phyloP scores from a whole-genome alignment of 805 yeast species.

The Hemisphaericaspora nanyangensis region DNA sequence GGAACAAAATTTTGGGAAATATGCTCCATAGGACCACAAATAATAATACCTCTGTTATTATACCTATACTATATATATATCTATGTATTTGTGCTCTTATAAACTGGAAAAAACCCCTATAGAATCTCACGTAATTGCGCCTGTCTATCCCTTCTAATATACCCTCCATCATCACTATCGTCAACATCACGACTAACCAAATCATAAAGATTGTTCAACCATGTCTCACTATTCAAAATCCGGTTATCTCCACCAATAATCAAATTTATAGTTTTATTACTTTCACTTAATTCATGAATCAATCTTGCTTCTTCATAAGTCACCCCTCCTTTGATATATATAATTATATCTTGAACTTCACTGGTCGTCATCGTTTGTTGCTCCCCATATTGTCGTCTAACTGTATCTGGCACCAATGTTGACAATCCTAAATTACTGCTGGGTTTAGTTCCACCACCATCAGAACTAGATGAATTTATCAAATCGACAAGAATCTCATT shows the following conservation, averaged over 20 bases:
- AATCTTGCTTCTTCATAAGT: slow-evolving; percentile 91
- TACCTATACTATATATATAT: neutral
- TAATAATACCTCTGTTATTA: neutral
- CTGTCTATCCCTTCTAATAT: slow-evolving; percentile 15
- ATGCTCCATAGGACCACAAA: slow-evolving; percentile 30
- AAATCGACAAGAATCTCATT: slow-evolving; percentile 34
- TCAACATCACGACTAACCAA: slow-evolving; percentile 12
- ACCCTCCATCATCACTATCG: neutral
- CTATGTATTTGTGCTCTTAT: slow-evolving; percentile 1
- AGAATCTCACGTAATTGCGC: slow-evolving; percentile 37
- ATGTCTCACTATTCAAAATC: slow-evolving; percentile 30
- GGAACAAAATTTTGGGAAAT: slow-evolving; percentile 70
- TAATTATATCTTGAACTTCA: slow-evolving; percentile 60
- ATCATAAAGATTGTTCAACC: slow-evolving; percentile 33
- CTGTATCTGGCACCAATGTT: slow-evolving; percentile 39
- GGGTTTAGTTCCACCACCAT: slow-evolving; percentile 4
- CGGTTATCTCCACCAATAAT: slow-evolving; percentile 67
- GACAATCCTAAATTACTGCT: slow-evolving; percentile 11
- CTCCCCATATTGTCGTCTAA: slow-evolving; percentile 23
- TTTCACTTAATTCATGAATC: slow-evolving; percentile 54
- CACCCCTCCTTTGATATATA: slow-evolving; percentile 80
- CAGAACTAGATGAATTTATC: slow-evolving; percentile 9
- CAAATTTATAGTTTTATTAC: slow-evolving; percentile 53
- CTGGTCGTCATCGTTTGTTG: slow-evolving; percentile 15
- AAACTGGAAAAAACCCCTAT: slow-evolving; percentile 8